A percentile compares a stretch with the other conserved stretches of the same genome.
Evolutionary conservation across 768 basidiomycete genomes (phyloP).

Genomic region (Cubamyces lactineus): DNA sequence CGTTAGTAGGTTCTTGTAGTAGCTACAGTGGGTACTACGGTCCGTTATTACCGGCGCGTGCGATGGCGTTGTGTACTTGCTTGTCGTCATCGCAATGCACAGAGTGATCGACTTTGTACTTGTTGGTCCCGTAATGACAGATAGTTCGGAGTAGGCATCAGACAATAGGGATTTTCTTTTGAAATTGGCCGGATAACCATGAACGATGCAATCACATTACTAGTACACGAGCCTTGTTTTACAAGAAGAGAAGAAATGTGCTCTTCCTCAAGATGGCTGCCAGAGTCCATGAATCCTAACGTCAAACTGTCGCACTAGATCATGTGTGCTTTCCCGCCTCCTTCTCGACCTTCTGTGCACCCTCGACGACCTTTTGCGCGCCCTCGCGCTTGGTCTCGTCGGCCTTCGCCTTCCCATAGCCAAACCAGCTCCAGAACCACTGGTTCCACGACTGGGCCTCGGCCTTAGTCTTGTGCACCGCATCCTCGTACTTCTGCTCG

Average conservation of each 20-base stretch:
- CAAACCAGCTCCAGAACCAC: constrained; percentile 42
- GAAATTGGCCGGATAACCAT: not conserved
- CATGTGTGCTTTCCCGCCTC: constrained; percentile 35
- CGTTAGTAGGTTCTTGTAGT: too few relatives aligned
- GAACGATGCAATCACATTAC: constrained; percentile 7
- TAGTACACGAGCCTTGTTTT: constrained; percentile 7
- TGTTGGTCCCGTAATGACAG: not conserved
- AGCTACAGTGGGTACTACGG: too few relatives aligned
- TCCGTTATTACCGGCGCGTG: too few relatives aligned
- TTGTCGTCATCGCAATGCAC: not conserved
- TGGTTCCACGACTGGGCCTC: constrained; percentile 37
- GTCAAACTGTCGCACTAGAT: not conserved
- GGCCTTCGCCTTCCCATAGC: constrained; percentile 42
- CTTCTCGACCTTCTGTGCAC: constrained; percentile 36
- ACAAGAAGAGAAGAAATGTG: constrained; percentile 1
- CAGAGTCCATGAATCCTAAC: constrained; percentile 4
- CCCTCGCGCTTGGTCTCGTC: constrained; percentile 35
- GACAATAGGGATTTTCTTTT: too few relatives aligned
- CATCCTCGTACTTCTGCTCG: constrained; percentile 35
- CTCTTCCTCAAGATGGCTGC: not conserved
- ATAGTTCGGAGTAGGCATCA: too few relatives aligned
- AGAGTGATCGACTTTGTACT: not conserved
- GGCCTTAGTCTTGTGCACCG: constrained; percentile 34
- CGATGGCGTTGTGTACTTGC: too few relatives aligned
- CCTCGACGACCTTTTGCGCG: constrained; percentile 33